Evolutionary conservation across 2,329 filamentous ascomycete species (phyloP), one percentile per base, ranked within the genome.

Genomic region (Aspergillus texensis): DNA sequence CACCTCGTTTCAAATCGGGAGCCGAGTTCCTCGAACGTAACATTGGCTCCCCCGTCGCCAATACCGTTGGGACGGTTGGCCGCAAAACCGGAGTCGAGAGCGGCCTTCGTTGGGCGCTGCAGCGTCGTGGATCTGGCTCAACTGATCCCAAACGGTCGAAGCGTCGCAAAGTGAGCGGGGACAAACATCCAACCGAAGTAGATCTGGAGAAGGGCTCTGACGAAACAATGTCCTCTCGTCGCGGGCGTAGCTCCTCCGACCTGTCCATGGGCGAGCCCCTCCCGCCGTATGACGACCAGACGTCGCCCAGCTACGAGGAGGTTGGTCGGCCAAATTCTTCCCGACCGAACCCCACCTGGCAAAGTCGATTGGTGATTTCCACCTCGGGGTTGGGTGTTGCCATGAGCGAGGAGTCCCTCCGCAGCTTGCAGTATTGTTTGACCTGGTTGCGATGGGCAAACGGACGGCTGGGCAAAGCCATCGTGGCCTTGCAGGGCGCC

Each of bases 1-100:
- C 93, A 1, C 93, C 94, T 0, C 87, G 91, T 2, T 92, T 97
- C 74, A 93, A 92, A 77, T 91, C 91, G n/a, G 88, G 93, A 65
- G 94, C 92, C 56, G 93, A 97, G 75, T 93, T 96, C 71, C 89
- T 97, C 24, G 94, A 98, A 77, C 90, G 92, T 54, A 94, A 92
- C 69, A 88, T 97, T 58, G 92, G 86, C 14, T 83, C 91, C 1
- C 93, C 93, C 1, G 88, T 97, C 58, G 92, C 92, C 58, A 95
- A 92, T 73, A 95, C 92, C 0, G 91, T 97, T 34, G 91, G 92
- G 16, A 91, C 88, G 0, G 91, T 97, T 6, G 91, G 93, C 34
- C 88, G 92, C 34, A 89, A 89, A 36, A 97, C 94, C 0, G 94
- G 94, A 64, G 91, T 97, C 2, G 94, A 98, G 75, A 90, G 90